Conservation (phyloP, 441 rosid species). For the Hura crepitans region DNA sequence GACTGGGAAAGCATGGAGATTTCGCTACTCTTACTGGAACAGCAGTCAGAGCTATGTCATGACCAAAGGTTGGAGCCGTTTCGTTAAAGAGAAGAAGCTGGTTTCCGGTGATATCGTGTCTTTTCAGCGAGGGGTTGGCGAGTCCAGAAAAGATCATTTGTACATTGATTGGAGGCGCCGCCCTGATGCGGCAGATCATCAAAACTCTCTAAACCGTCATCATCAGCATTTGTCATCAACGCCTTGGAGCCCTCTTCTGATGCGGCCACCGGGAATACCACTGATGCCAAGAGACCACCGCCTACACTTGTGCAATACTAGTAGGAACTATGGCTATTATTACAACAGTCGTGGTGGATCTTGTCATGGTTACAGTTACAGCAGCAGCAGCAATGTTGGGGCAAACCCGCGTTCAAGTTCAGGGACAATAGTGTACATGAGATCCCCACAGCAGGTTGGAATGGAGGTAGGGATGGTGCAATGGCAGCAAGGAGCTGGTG, state of each 20-base stretch:
- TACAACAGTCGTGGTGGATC: too few relatives aligned
- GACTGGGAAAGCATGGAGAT: slow-evolving; percentile 83
- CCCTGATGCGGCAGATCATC: slow-evolving; percentile 53
- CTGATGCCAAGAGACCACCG: too few relatives aligned
- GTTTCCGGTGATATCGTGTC: slow-evolving; percentile 91
- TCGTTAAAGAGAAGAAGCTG: slow-evolving; percentile 92
- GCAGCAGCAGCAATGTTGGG: too few relatives aligned
- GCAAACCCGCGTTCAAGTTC: too few relatives aligned
- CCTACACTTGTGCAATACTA: too few relatives aligned
- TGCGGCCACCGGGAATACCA: slow-evolving; percentile 39
- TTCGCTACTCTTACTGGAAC: slow-evolving; percentile 94
- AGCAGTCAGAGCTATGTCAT: slow-evolving; percentile 97
- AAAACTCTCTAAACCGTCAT: too few relatives aligned
- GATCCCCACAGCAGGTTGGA: too few relatives aligned
- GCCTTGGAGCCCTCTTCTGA: slow-evolving; percentile 42
- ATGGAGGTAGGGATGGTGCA: too few relatives aligned
- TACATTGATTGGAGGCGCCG: slow-evolving; percentile 92
- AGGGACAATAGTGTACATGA: too few relatives aligned
- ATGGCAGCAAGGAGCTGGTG: slow-evolving; percentile 27
- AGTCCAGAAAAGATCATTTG: slow-evolving; percentile 45
- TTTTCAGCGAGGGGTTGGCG: slow-evolving; percentile 77
- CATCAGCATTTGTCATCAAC: slow-evolving; percentile 29
- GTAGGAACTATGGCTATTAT: too few relatives aligned
- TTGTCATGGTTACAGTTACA: too few relatives aligned
- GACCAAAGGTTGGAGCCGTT: slow-evolving; percentile 99